phyloP scores from a whole-genome alignment of 768 basidiomycete genomes.

The Ramaria sp. region DNA sequence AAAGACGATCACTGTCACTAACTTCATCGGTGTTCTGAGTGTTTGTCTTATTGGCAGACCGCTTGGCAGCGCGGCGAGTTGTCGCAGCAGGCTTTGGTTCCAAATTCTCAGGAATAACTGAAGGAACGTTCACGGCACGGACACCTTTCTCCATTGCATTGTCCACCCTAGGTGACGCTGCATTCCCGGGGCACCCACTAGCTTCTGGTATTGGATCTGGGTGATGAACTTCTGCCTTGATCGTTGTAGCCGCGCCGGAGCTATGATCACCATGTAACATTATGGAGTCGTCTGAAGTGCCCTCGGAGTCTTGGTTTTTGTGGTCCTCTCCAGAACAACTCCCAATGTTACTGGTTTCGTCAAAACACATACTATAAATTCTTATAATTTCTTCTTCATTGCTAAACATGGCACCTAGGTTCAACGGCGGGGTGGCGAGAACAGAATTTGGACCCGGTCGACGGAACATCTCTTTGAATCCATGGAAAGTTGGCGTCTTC shows the following conservation, averaged over 20 bases:
- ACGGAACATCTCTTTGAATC: constrained; percentile 8
- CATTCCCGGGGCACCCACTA: neutral
- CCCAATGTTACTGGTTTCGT: neutral
- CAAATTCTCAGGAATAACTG: neutral
- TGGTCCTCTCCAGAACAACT: neutral
- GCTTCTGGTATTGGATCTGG: neutral
- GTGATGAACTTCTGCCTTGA: neutral
- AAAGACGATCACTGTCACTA: neutral
- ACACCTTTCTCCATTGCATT: neutral
- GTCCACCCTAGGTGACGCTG: neutral
- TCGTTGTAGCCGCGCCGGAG: neutral
- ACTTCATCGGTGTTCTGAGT: neutral
- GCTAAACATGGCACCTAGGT: neutral
- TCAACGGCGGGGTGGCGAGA: neutral
- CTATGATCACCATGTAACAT: neutral
- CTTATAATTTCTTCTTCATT: too few relatives aligned
- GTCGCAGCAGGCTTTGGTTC: neutral
- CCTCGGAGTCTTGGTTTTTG: neutral
- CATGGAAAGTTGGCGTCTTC: constrained; percentile 11
- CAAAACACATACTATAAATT: too few relatives aligned
- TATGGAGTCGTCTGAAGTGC: neutral
- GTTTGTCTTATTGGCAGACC: neutral
- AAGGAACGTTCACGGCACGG: neutral
- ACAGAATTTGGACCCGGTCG: neutral
- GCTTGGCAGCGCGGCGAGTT: neutral